phyloP scores from a whole-genome alignment of 768 basidiomycete genomes.

The Tricholoma terreum region DNA sequence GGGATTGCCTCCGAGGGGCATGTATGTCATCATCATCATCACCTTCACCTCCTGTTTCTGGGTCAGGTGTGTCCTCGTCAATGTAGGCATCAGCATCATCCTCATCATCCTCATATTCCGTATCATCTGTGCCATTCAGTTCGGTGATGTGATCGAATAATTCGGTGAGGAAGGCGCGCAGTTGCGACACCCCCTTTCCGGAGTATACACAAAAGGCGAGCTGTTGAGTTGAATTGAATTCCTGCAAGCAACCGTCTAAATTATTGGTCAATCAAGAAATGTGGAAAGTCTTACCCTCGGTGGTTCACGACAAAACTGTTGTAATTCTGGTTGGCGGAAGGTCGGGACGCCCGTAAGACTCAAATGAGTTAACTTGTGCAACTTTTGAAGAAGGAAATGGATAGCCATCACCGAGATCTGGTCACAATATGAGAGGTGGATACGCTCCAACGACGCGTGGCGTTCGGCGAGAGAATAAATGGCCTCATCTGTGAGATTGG shows the following conservation, averaged over 20 bases:
- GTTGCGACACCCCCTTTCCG: slow-evolving; percentile 80
- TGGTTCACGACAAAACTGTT: slow-evolving; percentile 85
- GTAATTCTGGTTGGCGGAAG: slow-evolving; percentile 81
- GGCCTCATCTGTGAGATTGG: slow-evolving; percentile 90
- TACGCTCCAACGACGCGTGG: slow-evolving; percentile 85
- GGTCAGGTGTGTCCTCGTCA: slow-evolving; percentile 48
- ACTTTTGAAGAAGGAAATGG: slow-evolving; percentile 82
- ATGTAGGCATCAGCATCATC: slow-evolving; percentile 50
- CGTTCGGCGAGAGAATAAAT: slow-evolving; percentile 86
- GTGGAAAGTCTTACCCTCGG: slow-evolving; percentile 59
- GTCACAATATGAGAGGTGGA: slow-evolving; percentile 97
- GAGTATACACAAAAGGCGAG: slow-evolving; percentile 96
- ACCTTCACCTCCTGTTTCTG: slow-evolving; percentile 32
- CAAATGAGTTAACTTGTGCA: slow-evolving; percentile 91
- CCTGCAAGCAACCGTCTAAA: slow-evolving; percentile 41
- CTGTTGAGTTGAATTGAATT: slow-evolving; percentile 88
- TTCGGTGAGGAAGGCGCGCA: slow-evolving; percentile 76
- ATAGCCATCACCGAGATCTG: slow-evolving; percentile 91
- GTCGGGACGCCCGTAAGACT: slow-evolving; percentile 96
- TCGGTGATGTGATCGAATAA: slow-evolving; percentile 75
- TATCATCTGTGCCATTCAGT: slow-evolving; percentile 65
- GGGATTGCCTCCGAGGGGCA: slow-evolving; percentile 25
- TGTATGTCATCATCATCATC: slow-evolving; percentile 34
- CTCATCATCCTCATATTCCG: slow-evolving; percentile 63
- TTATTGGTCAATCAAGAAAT: not conserved